Evolutionary conservation across 2,329 filamentous ascomycete genomes (phyloP), one percentile per base, ranked within the genome.

Genomic region (Diaporthe australafricana): DNA sequence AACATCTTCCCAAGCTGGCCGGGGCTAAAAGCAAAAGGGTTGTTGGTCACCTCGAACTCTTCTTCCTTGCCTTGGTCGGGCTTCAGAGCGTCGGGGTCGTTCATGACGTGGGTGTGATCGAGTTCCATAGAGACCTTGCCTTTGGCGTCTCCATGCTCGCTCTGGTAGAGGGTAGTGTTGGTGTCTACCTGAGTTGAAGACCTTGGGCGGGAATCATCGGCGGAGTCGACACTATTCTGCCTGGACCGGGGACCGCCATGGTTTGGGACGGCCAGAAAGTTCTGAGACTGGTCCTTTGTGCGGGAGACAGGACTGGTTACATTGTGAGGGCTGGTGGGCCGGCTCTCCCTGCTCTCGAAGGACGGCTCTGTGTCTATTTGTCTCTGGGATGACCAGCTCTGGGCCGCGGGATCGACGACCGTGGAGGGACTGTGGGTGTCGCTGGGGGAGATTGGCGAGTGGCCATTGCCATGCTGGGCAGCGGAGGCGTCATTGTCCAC

Each of bases 1-100:
- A 96, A 90, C 83, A 98, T 88, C 81, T 97, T 98, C 77, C 91
- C 92, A 74, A 98, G 86, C 78, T 97, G 92, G 17, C 95, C 95
- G 3, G 93, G 93, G 2, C 91, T 90, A 79, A 94, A 98, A 20
- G 94, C 95, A 78, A 98, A 98, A 0, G 92, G 92, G 79, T 96
- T 97, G 79, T 94, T 86, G 7, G 92, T 87, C 14, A 96, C 91
- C 17, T 89, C 77, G 77, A 97, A 98, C 74, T 96, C 93, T 22
- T 84, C 86, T 79, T 95, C 93, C 67, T 91, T 93, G 8, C 93
- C 93, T 47, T 90, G 87, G 78, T 97, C 94, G 0, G 94, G 93
- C 63, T 87, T 90, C 73, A 98, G 83, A 0, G 94, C 94, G 74
- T 92, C 88, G 55, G 89, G 83, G 71, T 93, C 91, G 70, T 87